phyloP scores from a whole-genome alignment of 768 basidiomycete species.

The Suillus subluteus region DNA sequence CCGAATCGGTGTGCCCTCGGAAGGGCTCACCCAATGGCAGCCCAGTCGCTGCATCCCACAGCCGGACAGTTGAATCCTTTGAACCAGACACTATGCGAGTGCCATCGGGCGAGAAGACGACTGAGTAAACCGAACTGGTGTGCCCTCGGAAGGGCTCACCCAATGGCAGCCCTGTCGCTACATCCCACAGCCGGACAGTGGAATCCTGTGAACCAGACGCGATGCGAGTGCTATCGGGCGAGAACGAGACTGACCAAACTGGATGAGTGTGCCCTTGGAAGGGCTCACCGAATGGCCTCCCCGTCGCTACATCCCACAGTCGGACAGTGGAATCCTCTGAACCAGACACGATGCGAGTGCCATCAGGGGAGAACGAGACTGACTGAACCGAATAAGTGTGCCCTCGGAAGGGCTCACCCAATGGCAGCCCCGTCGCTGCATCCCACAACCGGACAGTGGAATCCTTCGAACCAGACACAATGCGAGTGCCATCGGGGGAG shows the following conservation, averaged over 20 bases:
- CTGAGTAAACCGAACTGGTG: not conserved
- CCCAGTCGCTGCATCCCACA: conserved; percentile 20
- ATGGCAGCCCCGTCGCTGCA: conserved; percentile 4
- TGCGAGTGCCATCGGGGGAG: conserved; percentile 16
- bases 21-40: conserved; percentile 16
- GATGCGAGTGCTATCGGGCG: conserved; percentile 20
- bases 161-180: not conserved
- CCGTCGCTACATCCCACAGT: conserved; percentile 15
- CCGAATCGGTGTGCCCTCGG: not conserved
- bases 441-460: conserved; percentile 15
- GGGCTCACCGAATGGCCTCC: conserved; percentile 3
- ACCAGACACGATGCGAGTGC: conserved; percentile 16
- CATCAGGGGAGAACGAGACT: conserved; percentile 21
- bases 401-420: conserved; percentile 10
- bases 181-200: conserved; percentile 23
- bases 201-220: conserved; percentile 22
- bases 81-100: not conserved
- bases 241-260: conserved; percentile 23
- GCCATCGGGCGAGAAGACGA: not conserved
- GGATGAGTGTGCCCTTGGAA: conserved; percentile 16
- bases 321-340: conserved; percentile 7
- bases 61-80: conserved; percentile 10
- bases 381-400: conserved; percentile 6
- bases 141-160: not conserved
- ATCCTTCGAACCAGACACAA: conserved; percentile 16